These are phyloP conservation scores for Macrocystidia cucumis DNA, from an alignment of 1,284 basidiomycete genomes.

Conservation along the genomic window DNA sequence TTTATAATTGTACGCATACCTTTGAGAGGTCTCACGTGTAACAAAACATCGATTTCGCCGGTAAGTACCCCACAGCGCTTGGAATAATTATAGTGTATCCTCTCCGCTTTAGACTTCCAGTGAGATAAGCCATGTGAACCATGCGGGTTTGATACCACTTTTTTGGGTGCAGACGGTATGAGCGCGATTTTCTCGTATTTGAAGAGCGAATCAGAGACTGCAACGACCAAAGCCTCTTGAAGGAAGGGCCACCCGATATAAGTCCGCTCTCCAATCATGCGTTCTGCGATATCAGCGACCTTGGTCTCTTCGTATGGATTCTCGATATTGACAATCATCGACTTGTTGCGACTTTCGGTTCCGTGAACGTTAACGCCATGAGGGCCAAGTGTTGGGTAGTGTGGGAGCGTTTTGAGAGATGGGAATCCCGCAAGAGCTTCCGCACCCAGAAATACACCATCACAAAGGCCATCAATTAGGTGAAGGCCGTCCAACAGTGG, in stretches of 20 bases:
- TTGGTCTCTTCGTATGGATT: conserved; percentile 68
- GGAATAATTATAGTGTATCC: conserved; percentile 81
- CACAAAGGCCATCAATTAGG: conserved; percentile 80
- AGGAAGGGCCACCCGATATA: conserved; percentile 95
- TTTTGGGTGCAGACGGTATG: conserved; percentile 43
- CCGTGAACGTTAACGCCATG: conserved; percentile 96
- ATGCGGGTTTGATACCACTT: conserved; percentile 70
- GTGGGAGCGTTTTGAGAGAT: conserved; percentile 84
- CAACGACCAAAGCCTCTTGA: conserved; percentile 84
- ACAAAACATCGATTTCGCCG: conserved; percentile 71
- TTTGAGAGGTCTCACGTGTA: conserved; percentile 85
- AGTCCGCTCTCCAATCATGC: conserved; percentile 71
- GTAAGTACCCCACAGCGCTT: conserved; percentile 87
- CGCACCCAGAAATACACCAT: conserved; percentile 84
- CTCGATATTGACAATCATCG: conserved; percentile 84
- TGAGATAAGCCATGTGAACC: conserved; percentile 52
- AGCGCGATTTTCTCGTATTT: conserved; percentile 72
- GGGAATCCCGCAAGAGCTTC: conserved; percentile 94
- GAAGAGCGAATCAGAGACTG: conserved; percentile 84
- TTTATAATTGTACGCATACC: too few relatives aligned
- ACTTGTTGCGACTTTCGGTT: conserved; percentile 83
- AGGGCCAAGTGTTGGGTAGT: conserved; percentile 70
- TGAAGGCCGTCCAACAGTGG: conserved; percentile 86
- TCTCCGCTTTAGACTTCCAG: conserved; percentile 77
- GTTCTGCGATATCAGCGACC: conserved; percentile 67